Conservation (phyloP, 306 rosid species). For the Glycyrrhiza uralensis region DNA sequence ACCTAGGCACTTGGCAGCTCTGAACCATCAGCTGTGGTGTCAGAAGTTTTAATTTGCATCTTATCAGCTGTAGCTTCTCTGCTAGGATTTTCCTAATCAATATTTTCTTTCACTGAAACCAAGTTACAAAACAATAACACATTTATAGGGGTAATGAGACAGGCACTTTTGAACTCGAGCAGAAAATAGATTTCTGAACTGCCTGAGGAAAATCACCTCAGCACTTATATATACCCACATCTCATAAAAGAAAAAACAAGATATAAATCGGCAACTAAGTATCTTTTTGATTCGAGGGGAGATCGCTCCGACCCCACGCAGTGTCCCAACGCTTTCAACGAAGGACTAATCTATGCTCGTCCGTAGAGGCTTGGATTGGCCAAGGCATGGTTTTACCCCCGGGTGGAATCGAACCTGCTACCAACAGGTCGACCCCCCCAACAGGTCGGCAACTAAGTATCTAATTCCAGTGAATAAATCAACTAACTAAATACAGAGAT, state of each 20-base stretch:
- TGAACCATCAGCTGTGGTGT: background rate
- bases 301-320: too few species aligned
- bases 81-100: background rate
- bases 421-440: too few species aligned
- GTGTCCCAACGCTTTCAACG: too few species aligned
- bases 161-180: background rate
- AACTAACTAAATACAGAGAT: background rate
- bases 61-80: background rate
- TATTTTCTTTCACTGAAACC: background rate
- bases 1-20: background rate
- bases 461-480: too few species aligned
- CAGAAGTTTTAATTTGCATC: background rate
- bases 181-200: background rate
- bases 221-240: background rate
- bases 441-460: too few species aligned
- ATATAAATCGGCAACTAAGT: too few species aligned
- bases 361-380: too few species aligned
- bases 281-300: too few species aligned
- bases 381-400: too few species aligned
- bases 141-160: background rate
- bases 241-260: background rate
- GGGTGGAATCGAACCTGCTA: too few species aligned
- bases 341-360: too few species aligned
- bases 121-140: background rate
- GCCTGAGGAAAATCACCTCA: background rate